A percentile compares a stretch with the other conserved stretches of the same genome.
Evolutionary conservation across 495 filamentous ascomycete genomes (phyloP).

Genomic region (Penicillium samsonianum): DNA sequence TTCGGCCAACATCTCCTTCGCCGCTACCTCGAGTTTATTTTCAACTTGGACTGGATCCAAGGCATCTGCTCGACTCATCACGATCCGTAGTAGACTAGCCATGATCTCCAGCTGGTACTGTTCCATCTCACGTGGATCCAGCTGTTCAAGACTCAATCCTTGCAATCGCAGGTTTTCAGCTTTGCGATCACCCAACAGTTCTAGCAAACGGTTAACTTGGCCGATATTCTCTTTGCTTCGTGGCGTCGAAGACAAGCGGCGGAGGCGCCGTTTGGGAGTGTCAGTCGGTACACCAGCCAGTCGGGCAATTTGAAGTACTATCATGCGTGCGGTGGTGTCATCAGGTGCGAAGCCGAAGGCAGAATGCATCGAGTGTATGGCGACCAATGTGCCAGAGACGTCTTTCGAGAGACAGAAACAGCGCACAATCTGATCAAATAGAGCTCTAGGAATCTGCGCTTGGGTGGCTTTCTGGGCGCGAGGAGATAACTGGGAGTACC

Average conservation of each 20-base stretch:
- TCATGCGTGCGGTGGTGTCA: conserved; percentile 49
- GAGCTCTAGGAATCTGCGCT: conserved; percentile 48
- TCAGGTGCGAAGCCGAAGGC: conserved; percentile 57
- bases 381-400: conserved; percentile 61
- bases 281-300: conserved; percentile 43
- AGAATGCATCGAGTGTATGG: conserved; percentile 55
- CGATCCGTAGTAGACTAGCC: conserved; percentile 49
- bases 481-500: conserved; percentile 41
- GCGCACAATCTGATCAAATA: conserved; percentile 59
- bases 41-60: conserved; percentile 39
- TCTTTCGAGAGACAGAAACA: conserved; percentile 57
- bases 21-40: conserved; percentile 45
- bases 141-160: conserved; percentile 38
- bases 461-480: conserved; percentile 25
- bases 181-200: conserved; percentile 42
- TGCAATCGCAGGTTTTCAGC: conserved; percentile 35
- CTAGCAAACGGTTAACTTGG: conserved; percentile 40
- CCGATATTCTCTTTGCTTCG: conserved; percentile 48
- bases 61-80: conserved; percentile 48
- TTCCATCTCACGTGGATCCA: conserved; percentile 42
- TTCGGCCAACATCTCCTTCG: conserved; percentile 56
- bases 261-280: conserved; percentile 45
- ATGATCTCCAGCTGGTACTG: conserved; percentile 55
- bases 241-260: conserved; percentile 44
- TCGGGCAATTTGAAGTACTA: conserved; percentile 53